Conservation (phyloP, 2,329 filamentous ascomycete species). For the Didymella pomorum region DNA sequence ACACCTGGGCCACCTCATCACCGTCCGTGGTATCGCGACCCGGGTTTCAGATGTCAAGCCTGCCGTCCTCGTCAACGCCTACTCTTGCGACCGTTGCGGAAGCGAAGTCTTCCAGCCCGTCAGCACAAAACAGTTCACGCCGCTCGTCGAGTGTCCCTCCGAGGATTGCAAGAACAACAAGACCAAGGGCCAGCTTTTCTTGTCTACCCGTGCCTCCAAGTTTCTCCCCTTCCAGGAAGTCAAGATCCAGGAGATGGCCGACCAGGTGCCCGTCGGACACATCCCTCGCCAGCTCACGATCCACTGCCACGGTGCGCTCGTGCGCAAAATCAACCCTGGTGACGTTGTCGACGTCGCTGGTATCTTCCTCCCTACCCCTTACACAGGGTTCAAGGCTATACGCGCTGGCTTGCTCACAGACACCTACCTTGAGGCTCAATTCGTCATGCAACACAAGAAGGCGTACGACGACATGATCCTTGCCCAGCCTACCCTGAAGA, state of each 20-base stretch:
- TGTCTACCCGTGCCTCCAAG: conserved; percentile 95
- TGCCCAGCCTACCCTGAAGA: conserved; percentile 78
- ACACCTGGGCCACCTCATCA: conserved; percentile 91
- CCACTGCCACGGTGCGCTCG: conserved; percentile 85
- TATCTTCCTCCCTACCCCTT: conserved; percentile 95
- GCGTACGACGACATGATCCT: conserved; percentile 92
- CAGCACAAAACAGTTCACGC: conserved; percentile 87
- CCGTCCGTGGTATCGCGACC: conserved; percentile 91
- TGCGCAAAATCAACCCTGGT: conserved; percentile 87
- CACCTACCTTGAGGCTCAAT: conserved; percentile 94
- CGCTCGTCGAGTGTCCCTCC: conserved; percentile 85
- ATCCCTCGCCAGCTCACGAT: conserved; percentile 92
- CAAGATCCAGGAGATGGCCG: conserved; percentile 99
- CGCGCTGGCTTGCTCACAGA: conserved; percentile 95
- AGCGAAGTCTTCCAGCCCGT: conserved; percentile 98
- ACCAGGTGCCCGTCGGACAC: conserved; percentile 97
- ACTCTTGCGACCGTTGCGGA: conserved; percentile 95
- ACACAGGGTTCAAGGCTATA: conserved; percentile 99
- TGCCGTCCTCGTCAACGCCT: conserved; percentile 95
- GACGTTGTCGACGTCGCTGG: conserved; percentile 94
- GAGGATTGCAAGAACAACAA: conserved; percentile 90
- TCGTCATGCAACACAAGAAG: conserved; percentile 96
- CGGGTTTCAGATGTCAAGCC: conserved; percentile 98
- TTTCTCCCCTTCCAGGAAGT: conserved; percentile 98
- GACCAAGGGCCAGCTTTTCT: conserved; percentile 89